Base-by-base conservation (phyloP, 768 basidiomycete genomes). In the Tylopilus sp. region DNA sequence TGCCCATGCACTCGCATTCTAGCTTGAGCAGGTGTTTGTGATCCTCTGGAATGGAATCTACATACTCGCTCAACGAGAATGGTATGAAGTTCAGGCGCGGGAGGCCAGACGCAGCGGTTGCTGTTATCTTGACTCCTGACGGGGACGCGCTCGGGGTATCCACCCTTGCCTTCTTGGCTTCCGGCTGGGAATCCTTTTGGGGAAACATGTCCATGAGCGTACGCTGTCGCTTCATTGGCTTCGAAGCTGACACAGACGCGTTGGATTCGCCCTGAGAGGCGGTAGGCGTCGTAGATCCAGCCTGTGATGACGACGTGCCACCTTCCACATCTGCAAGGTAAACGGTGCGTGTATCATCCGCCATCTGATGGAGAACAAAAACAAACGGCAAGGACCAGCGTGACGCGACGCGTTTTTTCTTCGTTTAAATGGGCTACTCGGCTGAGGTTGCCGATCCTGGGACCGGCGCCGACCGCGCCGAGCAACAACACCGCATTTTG, bases 1-100 rank as follows among this genome's bases (percentile, higher is more conserved):
- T 81, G 20, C 83, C 82, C 78, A 91, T 79, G n/a, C 77, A 78
- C 39, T 85, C 80, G 58, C 80, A 82, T 66, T 91, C 89, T 20
- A 92, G 77, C 36, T 70, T 66, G 33, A 92, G 75, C 15, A 90
- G 69, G 17, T 72, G 65, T 47, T 69, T 79, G 57, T 83, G 75
- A 47, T 86, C 79, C 18, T 82, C 80, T 9, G 79, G 73, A 43
- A 88, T 65, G 4, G 79, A 76, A 4, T 75, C 76, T 36, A 70
- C 57, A 59, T 76, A 89, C 23, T 73, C 75, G 11, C 71, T 73
- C 57, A 79, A 53, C 25, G 85, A 86, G 66, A 89, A 88, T 9
- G 86, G 83, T 39, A 89, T 83, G 11, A 80, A 75, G 62, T 88
- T 86, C 30, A 88, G 62, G 10, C 73, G 57, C 49, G 69, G 69